Evolutionary conservation across 148 eudicot species (phyloP).

Genomic region (Rhododendron griersonianum): DNA sequence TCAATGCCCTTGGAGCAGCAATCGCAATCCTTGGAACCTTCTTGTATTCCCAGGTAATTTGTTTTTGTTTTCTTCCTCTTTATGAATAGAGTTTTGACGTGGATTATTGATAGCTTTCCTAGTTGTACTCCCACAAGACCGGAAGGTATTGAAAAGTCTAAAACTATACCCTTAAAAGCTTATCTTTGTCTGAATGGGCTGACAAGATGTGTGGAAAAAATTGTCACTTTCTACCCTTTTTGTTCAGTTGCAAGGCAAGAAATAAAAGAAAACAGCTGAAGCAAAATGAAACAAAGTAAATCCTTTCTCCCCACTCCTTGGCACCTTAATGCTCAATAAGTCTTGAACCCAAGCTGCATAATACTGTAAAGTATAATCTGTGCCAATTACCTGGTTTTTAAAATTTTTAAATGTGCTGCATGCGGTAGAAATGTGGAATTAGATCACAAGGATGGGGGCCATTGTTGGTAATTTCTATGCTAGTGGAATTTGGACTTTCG

Average conservation of each 20-base stretch:
- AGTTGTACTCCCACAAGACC: background rate
- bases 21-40: slow-evolving; percentile 44
- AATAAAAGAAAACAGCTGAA: background rate
- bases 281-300: background rate
- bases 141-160: background rate
- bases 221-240: background rate
- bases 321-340: background rate
- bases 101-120: background rate
- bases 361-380: background rate
- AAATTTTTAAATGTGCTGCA: background rate
- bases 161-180: background rate
- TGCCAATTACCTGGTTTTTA: background rate
- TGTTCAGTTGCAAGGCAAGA: background rate
- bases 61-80: background rate
- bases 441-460: background rate
- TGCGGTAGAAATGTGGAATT: background rate
- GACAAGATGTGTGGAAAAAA: background rate
- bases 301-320: background rate
- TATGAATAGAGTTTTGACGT: background rate
- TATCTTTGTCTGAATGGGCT: background rate
- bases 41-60: slow-evolving; percentile 40
- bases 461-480: background rate
- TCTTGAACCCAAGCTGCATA: background rate
- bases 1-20: slow-evolving; percentile 44
- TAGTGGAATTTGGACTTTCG: background rate